Evolutionary conservation across 768 basidiomycete species (phyloP), one percentile per base, ranked within the genome.

Genomic region (Psilocybe cubensis): DNA sequence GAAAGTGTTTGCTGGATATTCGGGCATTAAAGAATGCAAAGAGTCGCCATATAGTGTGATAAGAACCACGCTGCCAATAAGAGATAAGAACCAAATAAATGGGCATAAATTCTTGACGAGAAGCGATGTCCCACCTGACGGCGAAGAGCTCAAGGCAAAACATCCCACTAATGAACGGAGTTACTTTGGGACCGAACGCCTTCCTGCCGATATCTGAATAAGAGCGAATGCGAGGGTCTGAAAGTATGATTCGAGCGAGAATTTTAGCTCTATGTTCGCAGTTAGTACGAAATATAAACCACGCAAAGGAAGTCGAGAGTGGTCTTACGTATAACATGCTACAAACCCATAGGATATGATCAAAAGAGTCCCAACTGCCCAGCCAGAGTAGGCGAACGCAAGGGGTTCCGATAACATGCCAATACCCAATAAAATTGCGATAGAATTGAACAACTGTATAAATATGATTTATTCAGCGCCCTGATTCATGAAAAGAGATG

Each of bases 361-460:
- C 14, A 98, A 76, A 23, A 81, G 6, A 0, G 87, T 88, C 0
- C 96, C 96, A 33, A 80, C 76, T 17, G 88, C 73, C 96, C 96
- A 98, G 3, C 96, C 96, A 2, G 93, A 84, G 65, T 92, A 93
- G 1, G 94, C 86, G 65, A 97, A 96, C 0, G 96, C 96, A 23
- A 97, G 78, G 0, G 94, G 93, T 68, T 93, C 88, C 11, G 92
- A 92, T 17, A 96, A 80, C 79, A 96, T 88, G 3, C 94, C 94
- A 60, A 96, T 88, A 5, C 94, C 94, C 18, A 94, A 78, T 10
- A 96, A 75, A 29, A 95, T 90, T 12, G 92, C 92, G 28, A 88
- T 90, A 9, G 88, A 88, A 64, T 96, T 96, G 72, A 94, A 94
- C n/a, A 96, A 73, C 93, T 56, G 18, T 40, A 33, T 5, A 9